phyloP scores from a whole-genome alignment of 164 flowering plant genomes.

The Chloranthus sessilifolius region DNA sequence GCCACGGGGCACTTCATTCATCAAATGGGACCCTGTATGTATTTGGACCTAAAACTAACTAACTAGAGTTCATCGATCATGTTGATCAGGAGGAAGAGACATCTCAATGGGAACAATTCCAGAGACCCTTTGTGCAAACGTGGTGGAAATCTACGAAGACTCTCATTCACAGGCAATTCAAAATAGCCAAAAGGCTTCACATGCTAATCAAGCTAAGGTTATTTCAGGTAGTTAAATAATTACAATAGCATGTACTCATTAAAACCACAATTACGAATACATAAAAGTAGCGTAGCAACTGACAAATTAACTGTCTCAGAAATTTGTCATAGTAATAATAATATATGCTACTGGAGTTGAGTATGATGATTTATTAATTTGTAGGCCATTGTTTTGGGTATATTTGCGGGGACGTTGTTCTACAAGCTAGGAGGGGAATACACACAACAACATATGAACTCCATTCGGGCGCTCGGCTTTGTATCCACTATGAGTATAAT shows the following conservation, averaged over 20 bases:
- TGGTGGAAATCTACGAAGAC: conserved; percentile 28
- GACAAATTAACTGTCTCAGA: too few relatives aligned
- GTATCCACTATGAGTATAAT: conserved; percentile 30
- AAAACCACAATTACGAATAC: too few relatives aligned
- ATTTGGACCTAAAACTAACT: too few relatives aligned
- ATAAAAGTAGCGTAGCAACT: too few relatives aligned
- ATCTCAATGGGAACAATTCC: conserved; percentile 24
- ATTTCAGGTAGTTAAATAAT: too few relatives aligned
- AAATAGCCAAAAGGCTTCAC: conserved; percentile 23
- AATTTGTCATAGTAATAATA: too few relatives aligned
- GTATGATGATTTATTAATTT: conserved; percentile 1
- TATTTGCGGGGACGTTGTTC: conserved; percentile 25
- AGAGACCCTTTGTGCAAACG: conserved; percentile 29
- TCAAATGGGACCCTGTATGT: too few relatives aligned
- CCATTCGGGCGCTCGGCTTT: conserved; percentile 24
- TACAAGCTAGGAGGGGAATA: conserved; percentile 24
- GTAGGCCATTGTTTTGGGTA: conserved; percentile 23
- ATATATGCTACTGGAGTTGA: too few relatives aligned
- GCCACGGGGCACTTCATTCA: too few relatives aligned
- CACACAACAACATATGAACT: conserved; percentile 21
- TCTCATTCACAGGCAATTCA: conserved; percentile 25
- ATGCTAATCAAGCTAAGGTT: conserved; percentile 23
- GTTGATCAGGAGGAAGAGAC: conserved; percentile 17
- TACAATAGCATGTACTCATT: too few relatives aligned
- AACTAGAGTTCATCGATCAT: not conserved